Conservation (phyloP, 768 basidiomycete genomes). For the Hydnomerulius pinastri region DNA sequence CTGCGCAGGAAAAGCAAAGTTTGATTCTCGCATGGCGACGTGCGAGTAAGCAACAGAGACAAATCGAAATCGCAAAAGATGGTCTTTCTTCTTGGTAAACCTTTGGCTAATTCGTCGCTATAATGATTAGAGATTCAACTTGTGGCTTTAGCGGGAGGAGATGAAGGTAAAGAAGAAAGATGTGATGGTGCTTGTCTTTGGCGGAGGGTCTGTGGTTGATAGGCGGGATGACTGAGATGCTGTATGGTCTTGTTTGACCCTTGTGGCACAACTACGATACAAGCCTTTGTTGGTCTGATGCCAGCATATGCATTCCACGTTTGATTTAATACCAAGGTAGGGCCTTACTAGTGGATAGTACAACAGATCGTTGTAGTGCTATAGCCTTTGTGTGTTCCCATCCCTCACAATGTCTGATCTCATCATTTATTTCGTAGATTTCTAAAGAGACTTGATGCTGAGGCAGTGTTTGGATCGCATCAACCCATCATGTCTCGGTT, state of each 20-base stretch:
- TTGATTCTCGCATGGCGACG: slow-evolving; percentile 83
- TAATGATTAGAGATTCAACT: background rate
- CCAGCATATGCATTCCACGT: background rate
- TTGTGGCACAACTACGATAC: slow-evolving; percentile 25
- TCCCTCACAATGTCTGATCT: too few relatives aligned
- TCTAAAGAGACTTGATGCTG: too few relatives aligned
- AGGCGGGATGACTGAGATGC: slow-evolving; percentile 32
- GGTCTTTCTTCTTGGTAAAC: slow-evolving; percentile 1
- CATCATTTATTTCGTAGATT: too few relatives aligned
- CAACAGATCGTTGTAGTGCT: too few relatives aligned
- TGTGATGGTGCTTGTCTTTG: slow-evolving; percentile 16
- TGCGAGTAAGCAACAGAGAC: slow-evolving; percentile 18
- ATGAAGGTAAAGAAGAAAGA: slow-evolving; percentile 13
- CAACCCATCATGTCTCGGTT: too few relatives aligned
- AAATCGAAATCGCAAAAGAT: slow-evolving; percentile 20
- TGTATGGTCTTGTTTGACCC: slow-evolving; percentile 30
- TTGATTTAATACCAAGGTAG: background rate
- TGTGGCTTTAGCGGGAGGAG: background rate
- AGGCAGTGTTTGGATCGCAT: too few relatives aligned
- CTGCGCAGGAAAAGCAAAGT: slow-evolving; percentile 92
- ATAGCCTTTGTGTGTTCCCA: too few relatives aligned
- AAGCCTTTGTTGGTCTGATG: background rate
- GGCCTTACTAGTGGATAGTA: too few relatives aligned
- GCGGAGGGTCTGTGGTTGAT: slow-evolving; percentile 30
- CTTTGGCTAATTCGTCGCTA: background rate